phyloP scores from a whole-genome alignment of 1,284 basidiomycete genomes.

The Moesziomyces antarcticus region DNA sequence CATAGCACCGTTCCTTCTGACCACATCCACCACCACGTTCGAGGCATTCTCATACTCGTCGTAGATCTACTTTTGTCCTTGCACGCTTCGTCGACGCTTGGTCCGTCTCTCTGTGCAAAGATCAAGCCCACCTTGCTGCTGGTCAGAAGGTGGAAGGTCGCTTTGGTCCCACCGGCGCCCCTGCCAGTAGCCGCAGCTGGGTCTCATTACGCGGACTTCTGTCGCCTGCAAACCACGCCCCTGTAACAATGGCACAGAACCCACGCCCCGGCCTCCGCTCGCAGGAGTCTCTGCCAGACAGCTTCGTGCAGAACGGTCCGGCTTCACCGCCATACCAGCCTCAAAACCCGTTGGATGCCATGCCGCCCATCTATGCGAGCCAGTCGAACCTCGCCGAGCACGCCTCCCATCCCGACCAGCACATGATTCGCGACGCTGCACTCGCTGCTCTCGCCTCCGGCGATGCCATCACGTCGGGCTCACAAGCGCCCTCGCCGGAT shows the following conservation, averaged over 20 bases:
- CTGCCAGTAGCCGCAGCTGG: background rate
- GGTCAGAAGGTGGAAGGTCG: slow-evolving; percentile 6
- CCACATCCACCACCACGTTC: background rate
- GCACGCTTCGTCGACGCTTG: background rate
- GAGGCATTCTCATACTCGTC: background rate
- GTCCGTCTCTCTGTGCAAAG: background rate
- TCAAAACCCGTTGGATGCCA: slow-evolving; percentile 21
- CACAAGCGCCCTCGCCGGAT: background rate
- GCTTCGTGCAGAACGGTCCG: slow-evolving; percentile 12
- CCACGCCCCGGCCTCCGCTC: slow-evolving; percentile 11
- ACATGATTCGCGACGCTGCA: slow-evolving; percentile 30
- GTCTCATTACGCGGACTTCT: background rate
- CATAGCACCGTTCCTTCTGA: background rate
- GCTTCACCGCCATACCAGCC: slow-evolving; percentile 53
- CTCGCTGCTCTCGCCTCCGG: slow-evolving; percentile 32
- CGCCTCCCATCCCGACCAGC: background rate
- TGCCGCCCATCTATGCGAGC: slow-evolving; percentile 47
- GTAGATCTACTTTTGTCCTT: background rate
- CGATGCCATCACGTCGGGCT: slow-evolving; percentile 15
- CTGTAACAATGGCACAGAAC: background rate
- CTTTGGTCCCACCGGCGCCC: background rate
- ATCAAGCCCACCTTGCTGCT: slow-evolving; percentile 4
- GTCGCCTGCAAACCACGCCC: no score
- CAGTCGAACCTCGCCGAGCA: slow-evolving; percentile 31
- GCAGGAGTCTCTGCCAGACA: slow-evolving; percentile 28